Base-by-base conservation (phyloP, 2,329 filamentous ascomycete species). In the Periconia sp. region DNA sequence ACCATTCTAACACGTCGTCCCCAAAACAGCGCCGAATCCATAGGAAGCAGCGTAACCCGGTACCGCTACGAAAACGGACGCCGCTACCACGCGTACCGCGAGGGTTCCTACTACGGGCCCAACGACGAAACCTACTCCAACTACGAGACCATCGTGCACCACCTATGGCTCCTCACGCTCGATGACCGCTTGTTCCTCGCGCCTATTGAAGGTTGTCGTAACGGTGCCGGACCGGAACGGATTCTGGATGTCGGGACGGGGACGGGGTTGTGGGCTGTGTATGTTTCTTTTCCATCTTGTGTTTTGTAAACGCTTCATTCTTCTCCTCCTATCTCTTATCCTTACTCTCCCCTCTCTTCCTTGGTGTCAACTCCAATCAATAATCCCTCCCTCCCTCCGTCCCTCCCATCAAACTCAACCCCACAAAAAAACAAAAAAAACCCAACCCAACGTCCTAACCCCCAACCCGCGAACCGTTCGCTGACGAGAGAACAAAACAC, bases 31-130 rank as follows among this genome's bases (percentile, higher is more conserved):
- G 70, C 64, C 14, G 65, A 64, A 50, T 75, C 73, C 14, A 59
- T 77, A 49, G 74, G 73, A 10, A 73, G 73, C 17, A 71, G 64
- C 19, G 66, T 74, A 14, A 76, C 71, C 1, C 65, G 64, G 47
- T 76, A 76, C 60, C 69, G 74, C 53, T 70, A 71, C 53, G 70
- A 74, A 50, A 73, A 73, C 51, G 70, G 71, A 9, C 55, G 71
- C 14, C 56, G 70, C 18, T 74, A 74, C 49, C 70, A 74, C 50
- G 64, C 68, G 6, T 73, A 64, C 55, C 62, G 69, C 61, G 68
- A 73, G 15, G 70, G 70, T 20, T 61, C 58, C 5, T 72, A 72
- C 54, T 73, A 73, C 54, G 66, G 58, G 19, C 69, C 70, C 41
- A 73, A 73, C 54, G 70, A 73, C 50, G 68, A 69, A 7, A 54